Base-by-base conservation (phyloP, 2,329 filamentous ascomycete genomes). In the Aspergillus novoparasiticus region DNA sequence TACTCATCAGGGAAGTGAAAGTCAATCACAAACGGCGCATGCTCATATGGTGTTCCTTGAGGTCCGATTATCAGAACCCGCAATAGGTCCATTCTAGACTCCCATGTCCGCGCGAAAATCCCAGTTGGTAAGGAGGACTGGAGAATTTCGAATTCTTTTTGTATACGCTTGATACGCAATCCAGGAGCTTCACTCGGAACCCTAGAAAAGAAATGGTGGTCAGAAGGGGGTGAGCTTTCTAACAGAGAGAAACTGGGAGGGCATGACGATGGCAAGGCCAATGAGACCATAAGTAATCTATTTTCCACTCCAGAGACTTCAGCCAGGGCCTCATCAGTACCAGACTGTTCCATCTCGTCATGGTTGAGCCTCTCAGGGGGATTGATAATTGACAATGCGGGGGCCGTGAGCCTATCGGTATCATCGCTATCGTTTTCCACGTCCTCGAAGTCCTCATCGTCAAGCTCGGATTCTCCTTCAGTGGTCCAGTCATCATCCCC, bases 21-120 rank as follows among this genome's bases (percentile, higher is more conserved):
- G 72, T 89, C 86, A 64, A 89, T 81, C n/a, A 88, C 73, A 69
- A 88, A 88, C 0, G 86, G 86, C 0, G 85, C 85, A 67, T 84
- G 80, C 66, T 86, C 85, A 71, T 89, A 89, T 2, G 86, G 86
- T 0, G 86, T 89, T 56, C 86, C 85, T 26, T 79, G 74, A 0
- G 86, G 85, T 0, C 86, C 86, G 54, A 89, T 78, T 59, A 89
- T 84, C 4, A 89, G 74, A 19, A 86, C 83, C 12, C 86, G 83
- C 11, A 88, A 72, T 10, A 89, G 79, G 69, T 89, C 85, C 50
- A 88, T 80, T 26, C 85, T 80, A 3, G 81, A 82, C 64, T 88
- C 86, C 83, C 85, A 89, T 1, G 84, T 83, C 39, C 86, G 81
- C 3, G 88, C 83, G 67, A 83, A 87, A 54, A 89, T 86, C 3